A percentile compares a stretch with the other conserved stretches of the same genome.
Evolutionary conservation across 345 rosid species (phyloP).

Genomic region (Gossypium bickii): DNA sequence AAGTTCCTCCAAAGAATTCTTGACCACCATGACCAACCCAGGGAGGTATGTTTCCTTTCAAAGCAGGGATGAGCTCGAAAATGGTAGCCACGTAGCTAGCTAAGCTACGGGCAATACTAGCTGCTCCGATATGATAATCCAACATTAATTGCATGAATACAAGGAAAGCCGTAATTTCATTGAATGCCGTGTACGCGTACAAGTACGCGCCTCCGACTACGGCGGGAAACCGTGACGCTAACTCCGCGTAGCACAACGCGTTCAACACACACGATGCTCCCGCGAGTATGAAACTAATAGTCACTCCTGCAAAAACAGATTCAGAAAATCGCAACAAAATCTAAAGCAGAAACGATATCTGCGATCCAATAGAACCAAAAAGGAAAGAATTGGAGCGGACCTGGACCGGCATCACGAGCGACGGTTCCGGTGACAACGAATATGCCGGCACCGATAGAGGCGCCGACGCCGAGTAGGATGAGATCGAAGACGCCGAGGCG

Average conservation of each 20-base stretch:
- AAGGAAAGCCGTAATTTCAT: slow-evolving; percentile 87
- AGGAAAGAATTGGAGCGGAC: slow-evolving; percentile 29
- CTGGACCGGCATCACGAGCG: slow-evolving; percentile 94
- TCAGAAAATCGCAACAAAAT: neutral
- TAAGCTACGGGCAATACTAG: slow-evolving; percentile 91
- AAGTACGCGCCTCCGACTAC: slow-evolving; percentile 95
- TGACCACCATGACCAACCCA: slow-evolving; percentile 85
- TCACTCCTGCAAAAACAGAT: slow-evolving; percentile 55
- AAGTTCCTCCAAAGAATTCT: slow-evolving; percentile 71
- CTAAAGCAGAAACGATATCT: slow-evolving; percentile 4
- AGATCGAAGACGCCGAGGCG: slow-evolving; percentile 84
- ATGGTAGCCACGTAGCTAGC: slow-evolving; percentile 71
- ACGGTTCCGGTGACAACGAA: slow-evolving; percentile 96
- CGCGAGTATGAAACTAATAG: slow-evolving; percentile 79
- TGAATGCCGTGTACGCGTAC: slow-evolving; percentile 79
- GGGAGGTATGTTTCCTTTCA: slow-evolving; percentile 56
- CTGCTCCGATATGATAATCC: slow-evolving; percentile 95
- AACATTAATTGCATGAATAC: slow-evolving; percentile 88
- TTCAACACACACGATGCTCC: slow-evolving; percentile 85
- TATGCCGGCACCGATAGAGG: slow-evolving; percentile 92
- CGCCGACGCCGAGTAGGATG: slow-evolving; percentile 80
- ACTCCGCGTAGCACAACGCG: slow-evolving; percentile 93
- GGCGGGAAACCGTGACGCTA: slow-evolving; percentile 61
- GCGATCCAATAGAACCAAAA: neutral
- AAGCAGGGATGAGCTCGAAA: slow-evolving; percentile 65